Conservation (phyloP, 2,329 filamentous ascomycete genomes). For the Daldinia eschscholtzii region DNA sequence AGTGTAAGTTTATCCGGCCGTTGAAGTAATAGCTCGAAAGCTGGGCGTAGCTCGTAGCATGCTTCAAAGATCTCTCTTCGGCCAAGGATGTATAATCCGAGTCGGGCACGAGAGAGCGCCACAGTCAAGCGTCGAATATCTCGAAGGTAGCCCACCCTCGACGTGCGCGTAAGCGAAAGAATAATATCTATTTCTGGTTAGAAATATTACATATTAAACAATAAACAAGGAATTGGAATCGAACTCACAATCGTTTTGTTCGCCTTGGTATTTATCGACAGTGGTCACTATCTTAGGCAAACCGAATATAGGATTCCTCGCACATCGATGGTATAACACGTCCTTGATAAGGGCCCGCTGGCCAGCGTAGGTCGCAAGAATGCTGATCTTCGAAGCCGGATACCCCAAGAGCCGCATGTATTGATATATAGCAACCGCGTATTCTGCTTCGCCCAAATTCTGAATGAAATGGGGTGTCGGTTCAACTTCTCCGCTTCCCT, state of each 20-base stretch:
- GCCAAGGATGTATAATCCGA: slow-evolving; percentile 93
- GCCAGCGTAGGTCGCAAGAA: slow-evolving; percentile 93
- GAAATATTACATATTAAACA: not conserved
- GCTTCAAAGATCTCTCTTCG: slow-evolving; percentile 89
- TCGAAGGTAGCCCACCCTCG: slow-evolving; percentile 89
- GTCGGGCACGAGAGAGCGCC: slow-evolving; percentile 88
- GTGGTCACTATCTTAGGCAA: slow-evolving; percentile 91
- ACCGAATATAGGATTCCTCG: slow-evolving; percentile 85
- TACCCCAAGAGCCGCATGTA: slow-evolving; percentile 98
- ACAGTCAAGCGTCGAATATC: slow-evolving; percentile 95
- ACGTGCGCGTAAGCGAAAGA: slow-evolving; percentile 90
- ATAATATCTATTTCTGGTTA: slow-evolving; percentile 78
- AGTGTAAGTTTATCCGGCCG: slow-evolving; percentile 86
- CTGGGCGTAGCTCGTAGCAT: slow-evolving; percentile 87
- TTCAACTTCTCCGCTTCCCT: slow-evolving; percentile 87
- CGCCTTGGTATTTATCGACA: slow-evolving; percentile 98
- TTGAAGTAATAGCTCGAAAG: slow-evolving; percentile 82
- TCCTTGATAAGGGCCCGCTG: slow-evolving; percentile 90
- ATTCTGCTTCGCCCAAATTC: slow-evolving; percentile 96
- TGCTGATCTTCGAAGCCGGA: slow-evolving; percentile 83
- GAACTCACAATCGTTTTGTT: slow-evolving; percentile 96
- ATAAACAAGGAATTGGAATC: slow-evolving; percentile 7
- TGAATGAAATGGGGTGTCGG: slow-evolving; percentile 96
- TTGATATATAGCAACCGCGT: slow-evolving; percentile 93
- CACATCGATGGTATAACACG: slow-evolving; percentile 86